Evolutionary conservation across 352 stramenopile species (phyloP), one percentile per base, ranked within the genome.

Genomic region (Plasmopara viticola): DNA sequence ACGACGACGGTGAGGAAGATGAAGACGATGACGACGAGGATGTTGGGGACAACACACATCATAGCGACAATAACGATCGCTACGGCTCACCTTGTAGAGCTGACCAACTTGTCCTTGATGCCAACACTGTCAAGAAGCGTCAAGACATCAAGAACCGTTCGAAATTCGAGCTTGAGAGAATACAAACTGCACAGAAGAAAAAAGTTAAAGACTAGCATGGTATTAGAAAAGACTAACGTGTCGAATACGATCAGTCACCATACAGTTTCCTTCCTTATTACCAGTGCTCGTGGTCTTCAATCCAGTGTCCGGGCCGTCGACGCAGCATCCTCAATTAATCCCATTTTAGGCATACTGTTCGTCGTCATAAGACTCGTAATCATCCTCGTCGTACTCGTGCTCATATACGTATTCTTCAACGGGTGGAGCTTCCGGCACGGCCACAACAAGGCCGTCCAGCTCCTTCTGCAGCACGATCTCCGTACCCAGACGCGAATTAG

Each of bases 391-490:
- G 62, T 86, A 95, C 67, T 92, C 72, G 62, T 95, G 84, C 30
- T 75, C 67, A 68, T 95, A 95, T 63, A 73, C 47, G 66, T 87
- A 95, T 33, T 72, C 89, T 61, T 94, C 83, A 37, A 93, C 74
- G 20, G 83, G 85, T 30, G 81, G 78, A 33, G 78, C 78, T 64
- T 95, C 85, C 5, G 85, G 85, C 51, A 95, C 85, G 17, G 81
- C 83, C 57, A 95, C 80, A 25, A 95, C 83, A 37, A 95, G 68
- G n/a, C 85, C 85, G 62, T 95, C 74, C 58, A 95, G 72, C 46
- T 83, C 76, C 66, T 94, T 90, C 47, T 75, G 68, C 69, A 95
- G 67, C 34, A 94, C 64, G 61, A 95, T 94, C 76, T 92, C 83
- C 48, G 83, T 94, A 20, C 78, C 85, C 25, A 95, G 66, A 52